phyloP scores from a whole-genome alignment of 2,329 filamentous ascomycete genomes.

The Lasiodiplodia theobromae region DNA sequence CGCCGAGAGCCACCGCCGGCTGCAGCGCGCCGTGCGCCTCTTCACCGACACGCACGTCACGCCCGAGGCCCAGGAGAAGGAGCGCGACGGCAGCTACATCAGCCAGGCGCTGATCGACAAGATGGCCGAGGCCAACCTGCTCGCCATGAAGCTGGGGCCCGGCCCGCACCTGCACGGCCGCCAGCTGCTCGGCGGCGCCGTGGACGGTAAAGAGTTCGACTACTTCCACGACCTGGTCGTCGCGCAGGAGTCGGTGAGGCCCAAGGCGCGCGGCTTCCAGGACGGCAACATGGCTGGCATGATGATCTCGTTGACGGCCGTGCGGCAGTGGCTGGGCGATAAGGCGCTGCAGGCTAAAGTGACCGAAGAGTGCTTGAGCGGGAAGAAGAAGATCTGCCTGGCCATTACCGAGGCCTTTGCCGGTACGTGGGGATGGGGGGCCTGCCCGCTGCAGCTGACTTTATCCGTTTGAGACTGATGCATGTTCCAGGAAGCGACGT shows the following conservation, averaged over 20 bases:
- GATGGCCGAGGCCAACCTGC: slow-evolving; percentile 75
- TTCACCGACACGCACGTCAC: slow-evolving; percentile 76
- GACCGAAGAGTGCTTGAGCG: slow-evolving; percentile 74
- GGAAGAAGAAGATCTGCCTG: slow-evolving; percentile 86
- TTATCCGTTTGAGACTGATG: not conserved
- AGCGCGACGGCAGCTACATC: slow-evolving; percentile 76
- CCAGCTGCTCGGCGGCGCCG: slow-evolving; percentile 68
- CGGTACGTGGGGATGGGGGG: slow-evolving; percentile 8
- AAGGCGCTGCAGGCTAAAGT: slow-evolving; percentile 70
- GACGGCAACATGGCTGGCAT: slow-evolving; percentile 80
- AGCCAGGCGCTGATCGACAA: slow-evolving; percentile 74
- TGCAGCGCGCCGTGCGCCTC: slow-evolving; percentile 73
- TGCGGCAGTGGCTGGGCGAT: slow-evolving; percentile 79
- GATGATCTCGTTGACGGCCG: slow-evolving; percentile 80
- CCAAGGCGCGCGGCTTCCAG: slow-evolving; percentile 79
- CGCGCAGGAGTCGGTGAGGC: slow-evolving; percentile 73
- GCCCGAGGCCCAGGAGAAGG: slow-evolving; percentile 78
- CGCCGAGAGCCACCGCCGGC: slow-evolving; percentile 72
- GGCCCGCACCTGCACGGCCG: slow-evolving; percentile 81
- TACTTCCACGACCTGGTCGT: slow-evolving; percentile 86
- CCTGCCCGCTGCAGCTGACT: not conserved
- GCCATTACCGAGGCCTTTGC: slow-evolving; percentile 91
- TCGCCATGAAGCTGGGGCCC: slow-evolving; percentile 84
- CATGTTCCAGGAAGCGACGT: slow-evolving; percentile 72
- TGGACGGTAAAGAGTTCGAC: slow-evolving; percentile 80